Evolutionary conservation across 2,329 filamentous ascomycete species (phyloP).

Genomic region (Ambrosiella xylebori): DNA sequence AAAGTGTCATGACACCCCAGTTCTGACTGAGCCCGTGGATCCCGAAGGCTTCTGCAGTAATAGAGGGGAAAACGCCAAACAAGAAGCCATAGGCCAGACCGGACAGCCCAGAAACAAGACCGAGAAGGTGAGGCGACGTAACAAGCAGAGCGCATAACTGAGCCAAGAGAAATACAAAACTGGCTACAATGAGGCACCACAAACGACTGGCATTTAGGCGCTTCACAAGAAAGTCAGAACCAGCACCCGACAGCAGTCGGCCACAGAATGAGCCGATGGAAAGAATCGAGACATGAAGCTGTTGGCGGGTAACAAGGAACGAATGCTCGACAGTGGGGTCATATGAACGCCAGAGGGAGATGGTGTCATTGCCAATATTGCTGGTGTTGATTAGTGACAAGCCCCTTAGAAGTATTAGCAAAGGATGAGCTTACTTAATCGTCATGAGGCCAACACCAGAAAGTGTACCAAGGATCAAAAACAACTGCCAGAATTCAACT

Average conservation of each 20-base stretch:
- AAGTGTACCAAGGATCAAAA: slow-evolving; percentile 72
- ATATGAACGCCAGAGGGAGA: slow-evolving; percentile 75
- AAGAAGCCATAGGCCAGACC: slow-evolving; percentile 85
- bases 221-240: slow-evolving; percentile 80
- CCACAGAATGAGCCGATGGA: slow-evolving; percentile 76
- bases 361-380: slow-evolving; percentile 84
- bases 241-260: slow-evolving; percentile 65
- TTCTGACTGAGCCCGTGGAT: slow-evolving; percentile 81
- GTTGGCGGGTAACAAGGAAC: slow-evolving; percentile 65
- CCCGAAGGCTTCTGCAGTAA: slow-evolving; percentile 80
- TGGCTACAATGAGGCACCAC: slow-evolving; percentile 75
- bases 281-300: slow-evolving; percentile 87
- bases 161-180: slow-evolving; percentile 59
- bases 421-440: slow-evolving; percentile 58
- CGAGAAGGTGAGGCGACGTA: slow-evolving; percentile 58
- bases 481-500: slow-evolving; percentile 81
- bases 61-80: slow-evolving; percentile 83
- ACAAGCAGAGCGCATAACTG: slow-evolving; percentile 63
- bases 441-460: slow-evolving; percentile 95
- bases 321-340: slow-evolving; percentile 54
- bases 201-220: slow-evolving; percentile 62
- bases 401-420: too few relatives aligned
- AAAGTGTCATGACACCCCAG: slow-evolving; percentile 88
- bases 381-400: slow-evolving; percentile 26
- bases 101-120: slow-evolving; percentile 63